These are phyloP conservation scores for Vachellia collinsii DNA, from an alignment of 306 rosid species.

Conservation along the genomic window DNA sequence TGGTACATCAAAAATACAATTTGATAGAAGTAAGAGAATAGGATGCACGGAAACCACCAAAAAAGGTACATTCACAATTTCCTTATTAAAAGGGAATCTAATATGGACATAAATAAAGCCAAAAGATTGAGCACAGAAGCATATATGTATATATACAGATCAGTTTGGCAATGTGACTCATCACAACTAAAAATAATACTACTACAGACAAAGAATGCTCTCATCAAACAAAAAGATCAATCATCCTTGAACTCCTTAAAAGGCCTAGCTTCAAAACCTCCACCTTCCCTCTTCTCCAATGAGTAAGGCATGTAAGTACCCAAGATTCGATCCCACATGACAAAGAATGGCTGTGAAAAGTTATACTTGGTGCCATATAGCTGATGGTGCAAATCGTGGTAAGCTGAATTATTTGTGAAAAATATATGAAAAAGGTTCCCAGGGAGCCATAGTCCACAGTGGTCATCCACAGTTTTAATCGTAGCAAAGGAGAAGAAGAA, in stretches of 20 bases:
- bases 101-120: slow-evolving; percentile 43
- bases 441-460: slow-evolving; percentile 89
- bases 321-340: slow-evolving; percentile 82
- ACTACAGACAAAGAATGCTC: slow-evolving; percentile 56
- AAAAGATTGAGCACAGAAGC: slow-evolving; percentile 48
- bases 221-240: slow-evolving; percentile 50
- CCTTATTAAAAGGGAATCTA: slow-evolving; percentile 44
- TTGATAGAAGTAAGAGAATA: background rate
- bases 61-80: slow-evolving; percentile 8
- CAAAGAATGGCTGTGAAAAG: slow-evolving; percentile 95
- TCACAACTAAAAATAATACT: slow-evolving; percentile 46
- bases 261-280: slow-evolving; percentile 83
- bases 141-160: slow-evolving; percentile 68
- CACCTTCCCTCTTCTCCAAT: slow-evolving; percentile 71
- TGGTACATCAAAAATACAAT: background rate
- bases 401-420: slow-evolving; percentile 84
- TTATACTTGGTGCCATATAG: slow-evolving; percentile 92
- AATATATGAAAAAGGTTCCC: slow-evolving; percentile 84
- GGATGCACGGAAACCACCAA: background rate
- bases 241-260: slow-evolving; percentile 63
- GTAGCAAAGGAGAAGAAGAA: slow-evolving; percentile 98
- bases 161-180: slow-evolving; percentile 51
- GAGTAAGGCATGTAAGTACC: slow-evolving; percentile 95
- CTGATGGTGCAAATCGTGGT: slow-evolving; percentile 95
- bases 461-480: slow-evolving; percentile 93